These are phyloP conservation scores for Plasmodium gonderi DNA, from an alignment of 169 alveolate genomes.

Conservation along the genomic window DNA sequence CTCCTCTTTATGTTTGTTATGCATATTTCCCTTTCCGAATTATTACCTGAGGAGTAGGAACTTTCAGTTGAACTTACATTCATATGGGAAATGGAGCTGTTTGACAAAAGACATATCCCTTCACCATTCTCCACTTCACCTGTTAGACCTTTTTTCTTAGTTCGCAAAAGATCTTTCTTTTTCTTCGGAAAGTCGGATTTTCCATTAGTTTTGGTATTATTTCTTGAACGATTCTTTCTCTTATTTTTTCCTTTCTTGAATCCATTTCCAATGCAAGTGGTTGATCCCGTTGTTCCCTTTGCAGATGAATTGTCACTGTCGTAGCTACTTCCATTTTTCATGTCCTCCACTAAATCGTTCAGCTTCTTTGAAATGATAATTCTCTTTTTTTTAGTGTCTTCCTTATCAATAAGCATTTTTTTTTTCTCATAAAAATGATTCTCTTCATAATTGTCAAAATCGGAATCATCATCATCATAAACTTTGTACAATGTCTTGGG, in stretches of 20 bases:
- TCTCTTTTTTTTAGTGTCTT: constrained; percentile 32
- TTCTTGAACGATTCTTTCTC: neutral
- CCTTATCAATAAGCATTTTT: constrained; percentile 28
- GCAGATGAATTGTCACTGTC: constrained; percentile 57
- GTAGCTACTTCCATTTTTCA: constrained; percentile 65
- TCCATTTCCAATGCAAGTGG: neutral
- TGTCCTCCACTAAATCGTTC: constrained; percentile 34
- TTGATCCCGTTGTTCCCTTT: constrained; percentile 49
- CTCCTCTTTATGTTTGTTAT: constrained; percentile 22
- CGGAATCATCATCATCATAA: constrained; percentile 50
- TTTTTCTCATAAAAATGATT: constrained; percentile 50
- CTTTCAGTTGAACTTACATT: constrained; percentile 33
- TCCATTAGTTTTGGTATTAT: neutral
- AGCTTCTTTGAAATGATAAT: constrained; percentile 27
- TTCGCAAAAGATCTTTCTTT: neutral
- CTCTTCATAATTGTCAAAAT: constrained; percentile 72
- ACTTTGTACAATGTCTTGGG: constrained; percentile 14
- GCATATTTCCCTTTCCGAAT: constrained; percentile 27
- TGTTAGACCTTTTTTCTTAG: neutral
- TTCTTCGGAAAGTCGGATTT: neutral
- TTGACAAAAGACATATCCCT: constrained; percentile 11
- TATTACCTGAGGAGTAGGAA: neutral
- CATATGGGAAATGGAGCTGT: neutral
- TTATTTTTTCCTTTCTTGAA: neutral
- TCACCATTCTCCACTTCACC: neutral